These are phyloP conservation scores for Penicilliopsis zonata DNA, from an alignment of 495 filamentous ascomycete genomes.

Conservation along the genomic window DNA sequence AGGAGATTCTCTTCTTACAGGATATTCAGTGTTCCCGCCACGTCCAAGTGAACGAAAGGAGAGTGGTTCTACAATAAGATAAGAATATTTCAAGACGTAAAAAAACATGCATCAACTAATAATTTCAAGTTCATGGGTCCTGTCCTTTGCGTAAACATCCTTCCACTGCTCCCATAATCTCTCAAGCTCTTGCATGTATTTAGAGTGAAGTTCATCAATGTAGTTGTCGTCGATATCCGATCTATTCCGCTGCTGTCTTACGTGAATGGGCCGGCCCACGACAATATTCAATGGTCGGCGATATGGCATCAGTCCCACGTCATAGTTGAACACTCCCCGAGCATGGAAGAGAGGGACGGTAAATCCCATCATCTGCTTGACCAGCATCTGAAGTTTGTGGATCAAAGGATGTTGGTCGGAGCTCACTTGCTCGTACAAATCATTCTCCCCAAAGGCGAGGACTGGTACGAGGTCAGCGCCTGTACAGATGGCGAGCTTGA, in stretches of 20 bases:
- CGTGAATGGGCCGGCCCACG: slow-evolving; percentile 67
- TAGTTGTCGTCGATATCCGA: slow-evolving; percentile 54
- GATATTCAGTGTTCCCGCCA: too few species aligned
- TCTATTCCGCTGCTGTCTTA: slow-evolving; percentile 41
- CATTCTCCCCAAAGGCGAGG: slow-evolving; percentile 87
- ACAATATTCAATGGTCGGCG: slow-evolving; percentile 77
- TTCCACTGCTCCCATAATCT: slow-evolving; percentile 83
- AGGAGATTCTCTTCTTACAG: too few species aligned
- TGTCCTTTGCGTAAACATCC: slow-evolving; percentile 64
- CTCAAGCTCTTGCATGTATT: slow-evolving; percentile 68
- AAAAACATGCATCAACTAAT: slow-evolving; percentile 58
- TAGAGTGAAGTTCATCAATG: slow-evolving; percentile 63
- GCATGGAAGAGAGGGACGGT: slow-evolving; percentile 87
- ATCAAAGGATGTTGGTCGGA: slow-evolving; percentile 59
- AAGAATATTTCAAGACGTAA: too few species aligned
- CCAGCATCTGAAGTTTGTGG: slow-evolving; percentile 62
- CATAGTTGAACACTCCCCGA: slow-evolving; percentile 91
- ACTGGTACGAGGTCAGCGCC: slow-evolving; percentile 90
- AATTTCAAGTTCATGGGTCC: slow-evolving; percentile 66
- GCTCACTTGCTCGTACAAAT: slow-evolving; percentile 81
- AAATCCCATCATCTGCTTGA: slow-evolving; percentile 82
- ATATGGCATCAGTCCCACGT: slow-evolving; percentile 92
- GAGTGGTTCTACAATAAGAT: too few species aligned
- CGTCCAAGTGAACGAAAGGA: too few species aligned
- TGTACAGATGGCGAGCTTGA: slow-evolving; percentile 82